phyloP scores from a whole-genome alignment of 2,329 filamentous ascomycete species.

The Pestalotiopsis sp. region DNA sequence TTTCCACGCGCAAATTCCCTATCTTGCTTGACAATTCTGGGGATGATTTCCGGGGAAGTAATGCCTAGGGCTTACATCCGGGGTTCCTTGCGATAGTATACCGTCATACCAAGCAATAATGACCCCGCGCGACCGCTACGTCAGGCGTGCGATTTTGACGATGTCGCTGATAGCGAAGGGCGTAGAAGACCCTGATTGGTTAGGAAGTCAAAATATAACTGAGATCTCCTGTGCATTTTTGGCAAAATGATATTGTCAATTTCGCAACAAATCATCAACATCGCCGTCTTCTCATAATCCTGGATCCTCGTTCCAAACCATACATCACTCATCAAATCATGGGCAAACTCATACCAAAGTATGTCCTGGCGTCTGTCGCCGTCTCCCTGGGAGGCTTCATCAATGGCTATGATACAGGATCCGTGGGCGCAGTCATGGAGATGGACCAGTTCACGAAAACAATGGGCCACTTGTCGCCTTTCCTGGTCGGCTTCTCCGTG shows the following conservation, averaged over 20 bases:
- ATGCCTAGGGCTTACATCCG: neutral
- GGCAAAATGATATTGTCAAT: too few relatives aligned
- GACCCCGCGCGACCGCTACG: too few relatives aligned
- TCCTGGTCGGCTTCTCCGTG: conserved; percentile 59
- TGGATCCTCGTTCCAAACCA: too few relatives aligned
- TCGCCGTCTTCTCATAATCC: neutral
- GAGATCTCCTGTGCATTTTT: too few relatives aligned
- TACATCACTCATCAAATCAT: neutral
- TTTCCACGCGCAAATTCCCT: neutral
- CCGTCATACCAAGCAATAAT: too few relatives aligned
- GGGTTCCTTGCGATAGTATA: neutral
- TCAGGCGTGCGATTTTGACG: too few relatives aligned
- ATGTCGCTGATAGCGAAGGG: too few relatives aligned
- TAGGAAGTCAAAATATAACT: too few relatives aligned
- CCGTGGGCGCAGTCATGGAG: conserved; percentile 34
- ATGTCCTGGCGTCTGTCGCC: conserved; percentile 33
- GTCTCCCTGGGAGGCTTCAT: conserved; percentile 36
- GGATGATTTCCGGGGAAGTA: neutral
- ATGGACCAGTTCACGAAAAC: conserved; percentile 35
- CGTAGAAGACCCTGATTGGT: too few relatives aligned
- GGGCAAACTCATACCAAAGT: conserved; percentile 27
- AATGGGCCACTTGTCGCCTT: conserved; percentile 52
- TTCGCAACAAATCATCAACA: neutral
- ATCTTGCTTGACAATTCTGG: neutral
- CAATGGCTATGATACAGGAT: conserved; percentile 40